Evolutionary conservation across 73 alveolate species (phyloP).

Genomic region (Blepharisma japonicum): DNA sequence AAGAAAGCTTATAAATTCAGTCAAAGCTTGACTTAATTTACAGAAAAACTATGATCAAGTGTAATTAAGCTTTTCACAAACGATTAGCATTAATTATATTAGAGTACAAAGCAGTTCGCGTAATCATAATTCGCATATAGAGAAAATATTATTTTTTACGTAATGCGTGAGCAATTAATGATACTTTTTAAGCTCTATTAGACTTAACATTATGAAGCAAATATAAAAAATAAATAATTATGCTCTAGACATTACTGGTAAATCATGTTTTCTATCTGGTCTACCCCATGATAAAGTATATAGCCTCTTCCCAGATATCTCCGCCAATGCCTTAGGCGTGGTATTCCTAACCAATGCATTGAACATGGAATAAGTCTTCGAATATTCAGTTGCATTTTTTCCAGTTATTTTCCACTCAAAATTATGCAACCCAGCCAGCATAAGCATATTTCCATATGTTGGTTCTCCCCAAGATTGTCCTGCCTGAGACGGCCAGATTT

Average conservation of each 20-base stretch:
- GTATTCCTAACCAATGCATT: slow-evolving; percentile 36
- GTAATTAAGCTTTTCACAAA: too few species aligned
- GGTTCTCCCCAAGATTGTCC: slow-evolving; percentile 68
- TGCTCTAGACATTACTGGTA: neutral
- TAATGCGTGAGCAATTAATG: too few species aligned
- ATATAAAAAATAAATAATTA: neutral
- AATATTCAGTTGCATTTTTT: slow-evolving; percentile 48
- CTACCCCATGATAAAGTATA: slow-evolving; percentile 34
- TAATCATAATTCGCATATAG: too few species aligned
- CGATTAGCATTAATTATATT: too few species aligned
- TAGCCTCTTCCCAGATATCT: slow-evolving; percentile 37
- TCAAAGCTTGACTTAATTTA: too few species aligned
- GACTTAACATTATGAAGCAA: too few species aligned
- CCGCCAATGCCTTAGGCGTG: slow-evolving; percentile 36
- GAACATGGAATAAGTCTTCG: slow-evolving; percentile 51
- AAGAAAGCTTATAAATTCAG: too few species aligned
- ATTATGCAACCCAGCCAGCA: slow-evolving; percentile 55
- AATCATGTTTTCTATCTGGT: slow-evolving; percentile 20
- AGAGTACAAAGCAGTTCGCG: too few species aligned
- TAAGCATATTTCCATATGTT: slow-evolving; percentile 45
- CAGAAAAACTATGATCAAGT: too few species aligned
- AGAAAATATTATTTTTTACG: too few species aligned
- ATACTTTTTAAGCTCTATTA: too few species aligned
- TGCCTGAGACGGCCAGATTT: slow-evolving; percentile 41
- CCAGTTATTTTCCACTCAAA: slow-evolving; percentile 45